Conservation (phyloP, 371 early-diverging fungal species). For the Mucor racemosus region DNA sequence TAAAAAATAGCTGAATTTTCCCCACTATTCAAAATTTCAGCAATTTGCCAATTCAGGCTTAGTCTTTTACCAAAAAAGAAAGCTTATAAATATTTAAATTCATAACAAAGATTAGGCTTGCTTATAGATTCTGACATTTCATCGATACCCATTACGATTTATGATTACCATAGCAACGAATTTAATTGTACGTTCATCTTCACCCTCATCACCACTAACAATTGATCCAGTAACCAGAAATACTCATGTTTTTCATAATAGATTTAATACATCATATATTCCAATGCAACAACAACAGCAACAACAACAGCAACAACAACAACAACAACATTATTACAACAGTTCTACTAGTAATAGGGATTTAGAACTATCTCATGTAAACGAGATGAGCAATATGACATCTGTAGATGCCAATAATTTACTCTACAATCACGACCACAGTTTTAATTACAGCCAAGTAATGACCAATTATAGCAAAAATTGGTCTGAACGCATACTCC, state of each 20-base stretch:
- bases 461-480: constrained; percentile 29
- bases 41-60: constrained; percentile 3
- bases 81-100: neutral
- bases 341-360: neutral
- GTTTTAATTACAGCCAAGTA: constrained; percentile 12
- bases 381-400: neutral
- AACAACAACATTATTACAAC: neutral
- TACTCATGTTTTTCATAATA: constrained; percentile 5
- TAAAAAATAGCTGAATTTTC: no score
- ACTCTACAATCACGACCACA: constrained; percentile 1
- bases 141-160: neutral
- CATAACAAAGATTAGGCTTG: neutral
- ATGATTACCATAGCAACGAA: constrained; percentile 12
- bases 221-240: constrained; percentile 7
- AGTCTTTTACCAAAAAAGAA: neutral
- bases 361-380: neutral
- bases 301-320: neutral
- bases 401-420: neutral
- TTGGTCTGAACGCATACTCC: constrained; percentile 51
- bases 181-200: constrained; percentile 8
- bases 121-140: neutral
- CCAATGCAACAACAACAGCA: constrained; percentile 12
- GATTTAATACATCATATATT: neutral
- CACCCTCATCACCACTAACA: neutral
- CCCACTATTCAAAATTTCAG: neutral